Conservation (phyloP, 148 eudicot species). For the Heliosperma pusillum region DNA sequence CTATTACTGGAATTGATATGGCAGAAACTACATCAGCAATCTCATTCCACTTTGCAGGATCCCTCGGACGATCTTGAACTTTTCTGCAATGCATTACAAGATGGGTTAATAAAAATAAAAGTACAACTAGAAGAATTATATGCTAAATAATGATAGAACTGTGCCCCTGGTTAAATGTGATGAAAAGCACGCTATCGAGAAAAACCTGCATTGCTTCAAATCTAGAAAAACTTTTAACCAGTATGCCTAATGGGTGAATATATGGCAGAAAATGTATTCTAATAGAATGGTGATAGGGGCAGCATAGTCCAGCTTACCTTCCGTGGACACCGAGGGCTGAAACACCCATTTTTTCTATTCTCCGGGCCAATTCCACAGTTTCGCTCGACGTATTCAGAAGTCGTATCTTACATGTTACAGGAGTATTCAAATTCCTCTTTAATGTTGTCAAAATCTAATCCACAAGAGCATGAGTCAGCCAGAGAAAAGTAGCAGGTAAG, state of each 20-base stretch:
- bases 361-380: conserved; percentile 76
- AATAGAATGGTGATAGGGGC: neutral
- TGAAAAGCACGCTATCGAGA: neutral
- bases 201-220: neutral
- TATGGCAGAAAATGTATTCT: neutral
- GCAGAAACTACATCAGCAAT: conserved; percentile 82
- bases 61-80: conserved; percentile 84
- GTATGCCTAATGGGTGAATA: neutral
- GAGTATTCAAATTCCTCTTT: conserved; percentile 66
- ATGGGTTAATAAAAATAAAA: neutral
- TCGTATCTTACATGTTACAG: conserved; percentile 81
- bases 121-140: neutral
- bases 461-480: conserved; percentile 10
- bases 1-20: conserved; percentile 79
- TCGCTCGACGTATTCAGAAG: conserved; percentile 53
- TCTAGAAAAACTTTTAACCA: neutral
- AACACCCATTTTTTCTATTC: conserved; percentile 81
- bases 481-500: neutral
- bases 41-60: conserved; percentile 93
- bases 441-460: conserved; percentile 69
- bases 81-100: conserved; percentile 40
- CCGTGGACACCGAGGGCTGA: conserved; percentile 92
- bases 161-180: neutral
- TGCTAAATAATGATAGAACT: neutral
- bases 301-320: conserved; percentile 39